A percentile compares a stretch with the other conserved stretches of the same genome.
These are phyloP conservation scores for Mortierella antarctica DNA, from an alignment of 192 early-diverging fungal species.

Conservation along the genomic window DNA sequence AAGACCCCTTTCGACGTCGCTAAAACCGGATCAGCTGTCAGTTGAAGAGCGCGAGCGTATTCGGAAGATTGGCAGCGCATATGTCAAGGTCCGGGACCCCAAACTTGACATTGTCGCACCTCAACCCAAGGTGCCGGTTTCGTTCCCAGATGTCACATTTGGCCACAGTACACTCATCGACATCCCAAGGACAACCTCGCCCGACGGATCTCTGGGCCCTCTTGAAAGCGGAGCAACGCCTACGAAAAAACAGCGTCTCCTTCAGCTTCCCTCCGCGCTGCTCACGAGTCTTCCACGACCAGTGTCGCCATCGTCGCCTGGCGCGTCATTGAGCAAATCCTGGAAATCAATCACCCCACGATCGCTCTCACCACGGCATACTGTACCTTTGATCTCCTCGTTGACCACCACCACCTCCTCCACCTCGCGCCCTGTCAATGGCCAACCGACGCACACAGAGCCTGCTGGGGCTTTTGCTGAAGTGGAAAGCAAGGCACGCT, in stretches of 20 bases:
- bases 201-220: not conserved
- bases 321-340: not conserved
- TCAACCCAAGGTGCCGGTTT: constrained; percentile 1
- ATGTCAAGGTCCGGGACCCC: constrained; percentile 18
- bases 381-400: not conserved
- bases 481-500: not conserved
- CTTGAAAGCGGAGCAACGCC: not conserved
- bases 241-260: not conserved
- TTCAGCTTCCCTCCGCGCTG: not conserved
- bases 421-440: not conserved
- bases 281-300: constrained; percentile 2
- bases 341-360: constrained; percentile 20
- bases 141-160: not conserved
- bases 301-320: constrained; percentile 14
- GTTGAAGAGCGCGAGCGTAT: constrained; percentile 11
- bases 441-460: not conserved
- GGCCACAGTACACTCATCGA: not conserved
- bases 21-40: not conserved
- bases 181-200: not conserved
- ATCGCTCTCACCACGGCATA: constrained; percentile 8
- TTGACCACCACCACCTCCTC: not conserved
- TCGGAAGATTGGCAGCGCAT: constrained; percentile 22
- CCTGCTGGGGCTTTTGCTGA: no score
- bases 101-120: constrained; percentile 9
- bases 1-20: no score